Evolutionary conservation across 768 basidiomycete species (phyloP), one percentile per base, ranked within the genome.

Genomic region (Mycena albidolilacea): DNA sequence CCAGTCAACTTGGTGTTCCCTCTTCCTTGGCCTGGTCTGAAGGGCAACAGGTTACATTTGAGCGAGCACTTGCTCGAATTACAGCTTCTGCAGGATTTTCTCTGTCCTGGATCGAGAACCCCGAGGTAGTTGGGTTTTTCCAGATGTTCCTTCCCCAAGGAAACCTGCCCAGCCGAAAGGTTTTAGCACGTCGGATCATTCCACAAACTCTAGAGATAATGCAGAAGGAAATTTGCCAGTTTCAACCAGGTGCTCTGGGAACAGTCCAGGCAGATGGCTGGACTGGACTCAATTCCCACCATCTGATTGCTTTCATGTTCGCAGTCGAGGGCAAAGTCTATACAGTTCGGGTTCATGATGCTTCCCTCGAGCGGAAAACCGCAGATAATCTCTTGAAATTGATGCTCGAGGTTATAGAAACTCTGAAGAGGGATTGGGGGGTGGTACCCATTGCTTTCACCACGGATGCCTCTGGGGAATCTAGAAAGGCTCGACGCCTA

Each of bases 31-130:
- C 17, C 5, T 62, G 61, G 61, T 11, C 61, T 12, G 21, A 44
- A 1, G 43, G 43, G n/a, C 41, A 62, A 7, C 77, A 80, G 59
- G 61, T 67, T 11, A 23, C 30, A 6, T 84, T 82, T 76, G 82
- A 81, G 62, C 41, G 48, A 3, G 12, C 21, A 0, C 39, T 84
- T 54, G 75, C 72, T 7, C 30, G 74, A 8, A 39, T 84, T 0
- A 85, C 82, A 44, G 82, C 81, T 12, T 80, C 83, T 14, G 79
- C 78, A 43, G 80, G 79, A 0, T 76, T 85, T 19, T 76, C 84
- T 14, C 77, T 85, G 0, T 77, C 77, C 4, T 86, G 83, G 83
- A 80, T 85, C 17, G 80, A 82, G n/a, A 84, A 85, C 74, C 79
- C 80, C 1, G 82, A 82, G 39, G 82, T 77, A 65, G 67, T 83